These are phyloP conservation scores for Leishmania martiniquensis DNA, from an alignment of 208 protist genomes.

Conservation along the genomic window DNA sequence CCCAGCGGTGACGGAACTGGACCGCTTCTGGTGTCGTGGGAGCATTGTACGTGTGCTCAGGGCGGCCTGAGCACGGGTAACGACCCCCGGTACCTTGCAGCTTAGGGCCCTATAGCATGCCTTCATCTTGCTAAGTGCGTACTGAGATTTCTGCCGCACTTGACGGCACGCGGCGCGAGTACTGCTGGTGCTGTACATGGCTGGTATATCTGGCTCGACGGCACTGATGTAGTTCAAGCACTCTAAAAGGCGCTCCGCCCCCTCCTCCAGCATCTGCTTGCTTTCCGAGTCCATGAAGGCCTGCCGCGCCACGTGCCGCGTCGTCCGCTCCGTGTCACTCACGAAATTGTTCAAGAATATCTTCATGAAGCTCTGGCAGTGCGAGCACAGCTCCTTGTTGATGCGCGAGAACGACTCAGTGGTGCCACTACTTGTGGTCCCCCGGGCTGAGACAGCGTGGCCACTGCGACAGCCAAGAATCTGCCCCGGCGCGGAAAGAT, in stretches of 20 bases:
- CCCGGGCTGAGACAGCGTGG: constrained; percentile 11
- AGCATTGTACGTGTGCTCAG: constrained; percentile 28
- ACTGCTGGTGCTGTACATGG: constrained; percentile 45
- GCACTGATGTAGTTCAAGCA: constrained; percentile 52
- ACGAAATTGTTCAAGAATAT: constrained; percentile 55
- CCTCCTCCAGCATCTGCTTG: constrained; percentile 53
- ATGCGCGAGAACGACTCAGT: constrained; percentile 32
- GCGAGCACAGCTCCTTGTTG: constrained; percentile 36
- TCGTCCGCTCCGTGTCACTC: constrained; percentile 41
- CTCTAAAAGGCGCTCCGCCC: constrained; percentile 37
- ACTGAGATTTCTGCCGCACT: constrained; percentile 52
- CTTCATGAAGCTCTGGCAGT: constrained; percentile 47
- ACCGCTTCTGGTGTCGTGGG: neutral
- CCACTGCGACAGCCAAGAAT: constrained; percentile 21
- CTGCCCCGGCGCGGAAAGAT: constrained; percentile 13
- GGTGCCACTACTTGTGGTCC: constrained; percentile 19
- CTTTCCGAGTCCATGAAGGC: constrained; percentile 51
- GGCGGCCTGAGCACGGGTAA: constrained; percentile 43
- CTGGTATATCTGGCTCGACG: constrained; percentile 44
- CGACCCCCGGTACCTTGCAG: constrained; percentile 33
- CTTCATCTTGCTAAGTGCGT: constrained; percentile 54
- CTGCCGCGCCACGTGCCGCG: constrained; percentile 40
- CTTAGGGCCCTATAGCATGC: constrained; percentile 52
- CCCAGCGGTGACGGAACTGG: constrained; percentile 7
- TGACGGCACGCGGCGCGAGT: constrained; percentile 39